Base-by-base conservation (phyloP, 2,329 filamentous ascomycete species). In the Epichloe sylvatica region DNA sequence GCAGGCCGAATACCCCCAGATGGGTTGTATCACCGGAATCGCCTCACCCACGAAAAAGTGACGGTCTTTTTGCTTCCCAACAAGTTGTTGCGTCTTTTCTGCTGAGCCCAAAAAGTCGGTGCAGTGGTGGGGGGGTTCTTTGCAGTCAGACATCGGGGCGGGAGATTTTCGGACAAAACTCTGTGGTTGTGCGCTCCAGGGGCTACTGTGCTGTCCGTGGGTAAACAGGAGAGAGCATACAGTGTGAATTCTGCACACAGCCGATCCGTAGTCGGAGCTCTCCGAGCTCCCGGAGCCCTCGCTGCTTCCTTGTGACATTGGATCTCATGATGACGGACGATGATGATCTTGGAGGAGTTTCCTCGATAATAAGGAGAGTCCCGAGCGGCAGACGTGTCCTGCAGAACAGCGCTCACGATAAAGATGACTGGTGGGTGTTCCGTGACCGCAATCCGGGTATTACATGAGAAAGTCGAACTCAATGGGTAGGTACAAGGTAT, bases 51-150 rank as follows among this genome's bases (percentile, higher is more conserved):
- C 35, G 17, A 9, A 17, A 13, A 47, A 21, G 9, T 19, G 21
- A 23, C 25, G 5, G 30, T 30, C 34, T 37, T 15, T 47, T 52
- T 50, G 41, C 19, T 47, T 50, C 36, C 36, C 37, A 45, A 44
- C 39, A 42, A 44, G 46, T 59, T 59, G 57, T 36, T 65, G 64
- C 64, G 64, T 63, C 66, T 66, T 66, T 67, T 61, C 55, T 59
- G 62, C 58, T 60, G 59, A 62, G 64, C 60, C 58, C 58, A 65
- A 67, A 66, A 68, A 62, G 23, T 68, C 64, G 66, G 64, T 66
- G 63, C 63, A 63, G 62, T 11, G 30, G 65, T 67, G 66, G 64
- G 64, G 23, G 23, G 57, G 17, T 5, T 21, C 17, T 44, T 42
- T 48, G 41, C 12, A 41, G 36, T 46, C 44, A 52, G 49, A 51